Conservation (phyloP, 495 filamentous ascomycete genomes). For the Tirmania nivea region DNA sequence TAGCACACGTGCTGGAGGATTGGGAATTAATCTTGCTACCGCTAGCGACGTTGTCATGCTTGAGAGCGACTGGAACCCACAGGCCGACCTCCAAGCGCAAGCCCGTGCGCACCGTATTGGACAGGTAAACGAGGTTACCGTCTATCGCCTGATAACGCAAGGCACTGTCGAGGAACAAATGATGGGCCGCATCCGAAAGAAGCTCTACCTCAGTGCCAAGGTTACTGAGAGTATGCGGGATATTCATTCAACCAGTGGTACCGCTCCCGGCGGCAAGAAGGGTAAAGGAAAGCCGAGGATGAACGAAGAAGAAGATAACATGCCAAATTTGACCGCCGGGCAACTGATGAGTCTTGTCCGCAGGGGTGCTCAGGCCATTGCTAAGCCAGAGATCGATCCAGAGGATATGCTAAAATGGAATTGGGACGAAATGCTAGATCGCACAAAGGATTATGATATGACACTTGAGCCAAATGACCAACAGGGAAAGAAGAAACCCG, state of each 20-base stretch:
- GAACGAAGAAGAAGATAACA: constrained; percentile 23
- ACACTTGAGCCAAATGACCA: neutral
- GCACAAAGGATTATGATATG: constrained; percentile 32
- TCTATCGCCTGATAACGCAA: constrained; percentile 37
- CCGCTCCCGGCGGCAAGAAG: constrained; percentile 1
- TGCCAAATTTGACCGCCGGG: constrained; percentile 29
- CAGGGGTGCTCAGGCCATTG: constrained; percentile 33
- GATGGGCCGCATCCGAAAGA: constrained; percentile 41
- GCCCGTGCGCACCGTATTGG: constrained; percentile 39
- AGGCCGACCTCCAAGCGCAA: constrained; percentile 33
- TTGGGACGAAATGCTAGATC: constrained; percentile 31
- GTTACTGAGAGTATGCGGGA: constrained; percentile 38
- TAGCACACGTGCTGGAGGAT: constrained; percentile 40
- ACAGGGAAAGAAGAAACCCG: neutral
- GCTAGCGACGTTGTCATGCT: constrained; percentile 41
- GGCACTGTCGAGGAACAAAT: constrained; percentile 45
- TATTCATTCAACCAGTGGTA: constrained; percentile 23
- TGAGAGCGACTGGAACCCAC: constrained; percentile 48
- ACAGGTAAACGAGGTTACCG: constrained; percentile 33
- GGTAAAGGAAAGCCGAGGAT: constrained; percentile 16
- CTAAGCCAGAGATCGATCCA: constrained; percentile 30
- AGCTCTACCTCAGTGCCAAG: constrained; percentile 41
- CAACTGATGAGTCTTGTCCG: constrained; percentile 37
- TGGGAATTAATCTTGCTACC: constrained; percentile 40
- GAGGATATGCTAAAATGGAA: constrained; percentile 39